A percentile compares a stretch with the other conserved stretches of the same genome.
Evolutionary conservation across 768 basidiomycete genomes (phyloP).

Genomic region (Suillus subalutaceus): DNA sequence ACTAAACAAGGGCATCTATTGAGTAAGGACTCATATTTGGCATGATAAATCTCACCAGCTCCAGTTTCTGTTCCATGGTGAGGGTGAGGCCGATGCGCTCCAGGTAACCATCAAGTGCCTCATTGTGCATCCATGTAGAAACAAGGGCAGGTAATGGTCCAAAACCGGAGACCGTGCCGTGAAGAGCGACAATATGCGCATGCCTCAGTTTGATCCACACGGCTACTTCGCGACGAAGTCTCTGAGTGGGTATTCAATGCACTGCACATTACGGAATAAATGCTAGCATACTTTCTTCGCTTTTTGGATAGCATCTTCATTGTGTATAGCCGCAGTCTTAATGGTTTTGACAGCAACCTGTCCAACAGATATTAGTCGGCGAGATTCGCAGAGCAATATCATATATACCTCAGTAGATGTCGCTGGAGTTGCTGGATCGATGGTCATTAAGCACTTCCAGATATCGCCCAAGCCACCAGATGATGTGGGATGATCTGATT

Average conservation of each 20-base stretch:
- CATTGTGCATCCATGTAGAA: background rate
- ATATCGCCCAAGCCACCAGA: too few relatives aligned
- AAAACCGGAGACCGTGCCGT: slow-evolving; percentile 4
- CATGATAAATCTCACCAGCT: background rate
- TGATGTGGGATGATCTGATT: too few relatives aligned
- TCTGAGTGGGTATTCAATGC: background rate
- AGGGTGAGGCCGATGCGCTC: background rate
- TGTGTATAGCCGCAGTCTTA: background rate
- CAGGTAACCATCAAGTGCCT: background rate
- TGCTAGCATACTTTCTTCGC: background rate
- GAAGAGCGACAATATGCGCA: background rate
- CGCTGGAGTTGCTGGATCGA: too few relatives aligned
- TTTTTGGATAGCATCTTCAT: background rate
- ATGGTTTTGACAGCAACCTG: too few relatives aligned
- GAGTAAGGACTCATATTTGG: background rate
- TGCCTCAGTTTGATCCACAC: background rate
- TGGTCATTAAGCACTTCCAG: too few relatives aligned
- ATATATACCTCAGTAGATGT: too few relatives aligned
- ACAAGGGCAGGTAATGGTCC: slow-evolving; percentile 2
- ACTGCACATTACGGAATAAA: background rate
- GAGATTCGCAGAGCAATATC: too few relatives aligned
- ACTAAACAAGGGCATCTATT: background rate
- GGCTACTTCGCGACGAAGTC: background rate
- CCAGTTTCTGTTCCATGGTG: background rate
- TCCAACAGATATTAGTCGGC: too few relatives aligned